Evolutionary conservation across 768 basidiomycete species (phyloP), one percentile per base, ranked within the genome.

Genomic region (Omphalotus guepiniiformis): DNA sequence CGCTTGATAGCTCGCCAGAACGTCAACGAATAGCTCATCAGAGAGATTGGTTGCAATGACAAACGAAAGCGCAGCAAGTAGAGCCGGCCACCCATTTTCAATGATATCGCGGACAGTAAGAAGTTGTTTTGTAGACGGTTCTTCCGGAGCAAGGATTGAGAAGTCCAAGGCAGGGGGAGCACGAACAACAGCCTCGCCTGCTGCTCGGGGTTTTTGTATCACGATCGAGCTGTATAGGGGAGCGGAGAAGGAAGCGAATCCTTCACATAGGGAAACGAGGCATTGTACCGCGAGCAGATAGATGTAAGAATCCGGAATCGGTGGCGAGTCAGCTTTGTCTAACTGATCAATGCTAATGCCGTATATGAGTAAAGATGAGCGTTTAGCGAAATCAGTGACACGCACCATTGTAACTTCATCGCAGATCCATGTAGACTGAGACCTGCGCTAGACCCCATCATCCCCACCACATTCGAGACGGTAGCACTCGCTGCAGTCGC

Each of bases 341-440:
- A 97, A 80, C 63, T 98, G 96, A 62, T 99, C 95, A 55, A 99
- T 97, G 62, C 94, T 96, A 56, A 4, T n/a, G n/a, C n/a, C n/a
- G n/a, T n/a, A n/a, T n/a, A n/a, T 32, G 30, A 30, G 21, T 15
- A 42, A 29, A 3, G 26, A 35, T 4, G 25, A 41, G 42, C 42
- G 37, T 47, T 32, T 30, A 47, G 50, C 28, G 55, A n/a, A 41
- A 29, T 18, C 30, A n/a, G 26, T 48, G 5, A 27, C 6, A 11
- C 38, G 21, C 51, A 93, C 93, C 94, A 93, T 63, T 93, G 91
- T 21, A 96, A 62, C 61, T 93, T 95, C 86, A 95, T 90, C 0
- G 83, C 74, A 3, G 87, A 86, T 0, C 73, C 72, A 39, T 85
- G 83, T 15, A 86, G 58, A 53, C 88, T 91, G 53, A 93, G 67